Evolutionary conservation across 169 alveolate species (phyloP), one percentile per base, ranked within the genome.

Genomic region (Cryptosporidium canis): DNA sequence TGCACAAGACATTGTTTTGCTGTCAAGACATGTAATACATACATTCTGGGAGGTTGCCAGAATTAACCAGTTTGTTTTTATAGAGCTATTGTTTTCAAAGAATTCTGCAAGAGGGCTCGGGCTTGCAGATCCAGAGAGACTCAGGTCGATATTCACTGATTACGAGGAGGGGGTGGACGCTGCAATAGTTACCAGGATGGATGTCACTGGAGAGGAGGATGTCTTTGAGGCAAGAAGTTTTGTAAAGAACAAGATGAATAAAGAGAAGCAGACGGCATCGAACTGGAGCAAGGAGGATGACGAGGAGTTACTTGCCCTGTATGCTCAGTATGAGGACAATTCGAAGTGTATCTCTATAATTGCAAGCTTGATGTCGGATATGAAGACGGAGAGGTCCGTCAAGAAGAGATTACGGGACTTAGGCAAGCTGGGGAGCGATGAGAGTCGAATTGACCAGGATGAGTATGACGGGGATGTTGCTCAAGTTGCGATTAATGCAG

Each of bases 41-140:
- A 55, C 35, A 77, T 77, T 77, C 44, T 77, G 87, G 87, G 65
- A 58, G 41, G 37, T 61, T 21, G 87, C 87, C 27, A 77, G 37
- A 44, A 35, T 77, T 3, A 77, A 77, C 31, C 33, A 35, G 37
- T 77, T 77, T 43, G 65, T 77, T 29, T 77, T 58, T 77, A 61
- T 77, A 21, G 87, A 77, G 39, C 70, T 77, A 9, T 29, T 77
- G 11, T 77, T 77, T 37, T 77, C 87, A 55, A 77, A 77, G 24
- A 55, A 77, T 58, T 77, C 87, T 37, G 66, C 87, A 27, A 77
- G 87, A 37, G 87, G 87, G 24, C 39, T 77, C 51, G 71, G 87
- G 31, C 29, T 77, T 14, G 87, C 87, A 12, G 87, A 77, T 53
- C 87, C 87, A 2, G 87, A 77, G 47, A 77, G 87, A 37, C 63